Evolutionary conservation across 441 rosid species (phyloP), one percentile per base, ranked within the genome.

Genomic region (Eutrema salsugineum): DNA sequence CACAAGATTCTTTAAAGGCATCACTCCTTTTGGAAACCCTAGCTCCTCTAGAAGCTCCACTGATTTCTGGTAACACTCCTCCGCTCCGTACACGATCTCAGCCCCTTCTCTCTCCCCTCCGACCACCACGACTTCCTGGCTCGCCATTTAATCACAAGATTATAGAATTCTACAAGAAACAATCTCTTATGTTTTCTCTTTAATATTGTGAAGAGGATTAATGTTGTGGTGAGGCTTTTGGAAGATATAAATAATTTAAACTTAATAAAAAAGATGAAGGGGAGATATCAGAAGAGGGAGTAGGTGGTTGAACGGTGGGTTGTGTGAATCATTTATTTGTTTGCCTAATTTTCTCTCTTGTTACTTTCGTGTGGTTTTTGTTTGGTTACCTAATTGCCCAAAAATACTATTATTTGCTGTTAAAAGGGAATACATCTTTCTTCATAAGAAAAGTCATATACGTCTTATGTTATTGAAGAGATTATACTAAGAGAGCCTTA

Each of bases 21-120:
- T 90, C 33, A 91, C 97, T 1, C 97, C 99, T 63, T 85, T 86
- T 2, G 97, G 99, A 72, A 94, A 94, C 60, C 99, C 99, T 33
- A 94, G 81, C 68, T 94, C 97, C 63, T 87, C 80, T 0, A 94
- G 88, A 32, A 94, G 88, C 73, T 91, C 88, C 10, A 88, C 8
- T 1, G 99, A 90, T 46, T 85, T 80, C 35, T 78, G 68, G 68
- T 81, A 72, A 72, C 97, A 91, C 8, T 87, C 87, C 42, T 87
- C 97, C 0, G 87, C 61, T 1, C 97, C 99, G 12, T 85, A 72
- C 68, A 83, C 97, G 4, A 88, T 69, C 79, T 91, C 94, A 1
- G 97, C 99, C 0, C 96, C 94, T 0, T 70, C 86, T 12, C 91
- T 85, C 60, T 83, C 83, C 4, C 77, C 81, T 43, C 46, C 79